Evolutionary conservation across 164 flowering plant species (phyloP), one percentile per base, ranked within the genome.

Genomic region (grape (Vitis vinifera)): DNA sequence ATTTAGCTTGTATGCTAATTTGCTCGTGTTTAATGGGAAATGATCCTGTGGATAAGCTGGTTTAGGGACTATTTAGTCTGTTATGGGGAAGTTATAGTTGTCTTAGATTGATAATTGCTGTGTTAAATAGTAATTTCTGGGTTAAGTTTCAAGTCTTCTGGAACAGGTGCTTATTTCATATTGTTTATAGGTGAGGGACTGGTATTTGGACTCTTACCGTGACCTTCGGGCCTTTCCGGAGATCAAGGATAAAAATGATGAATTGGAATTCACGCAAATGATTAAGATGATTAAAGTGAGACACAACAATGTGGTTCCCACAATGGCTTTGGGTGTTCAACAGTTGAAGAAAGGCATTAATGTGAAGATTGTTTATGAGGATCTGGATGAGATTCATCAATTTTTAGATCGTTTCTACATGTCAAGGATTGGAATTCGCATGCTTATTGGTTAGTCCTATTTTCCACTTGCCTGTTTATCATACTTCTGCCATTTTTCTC

Each of bases 191-290:
- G 97, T 94, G 29, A 81, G 97, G 63, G 97, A 96, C 70, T 96
- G 99, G 98, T 96, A 93, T 70, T 73, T 96, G 86, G 99, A 92
- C 71, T 96, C 99, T 27, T 93, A 90, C 71, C 91, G 95, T 55
- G 97, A 96, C 68, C 74, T 96, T 59, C 81, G 95, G 72, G 51
- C 85, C 29, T 89, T 91, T 75, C 88, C 91, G 3, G 91, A 89
- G 17, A 86, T 96, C 70, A 96, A 85, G 71, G 85, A 88, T 71
- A 61, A 79, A 6, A 82, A 65, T 23, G 98, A 93, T 63, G 98
- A 93, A 80, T 71, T 82, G 76, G 84, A 85, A 17, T 96, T 96
- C 71, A 96, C 97, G 1, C 78, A 93, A 67, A 90, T 96, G 99
- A 90, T 96, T 51, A 90, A 90, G 82, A 86, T 89, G 83, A 83